A percentile compares a stretch with the other conserved stretches of the same genome.
phyloP scores from a whole-genome alignment of 306 rosid species.

The Rubus parviflorus region DNA sequence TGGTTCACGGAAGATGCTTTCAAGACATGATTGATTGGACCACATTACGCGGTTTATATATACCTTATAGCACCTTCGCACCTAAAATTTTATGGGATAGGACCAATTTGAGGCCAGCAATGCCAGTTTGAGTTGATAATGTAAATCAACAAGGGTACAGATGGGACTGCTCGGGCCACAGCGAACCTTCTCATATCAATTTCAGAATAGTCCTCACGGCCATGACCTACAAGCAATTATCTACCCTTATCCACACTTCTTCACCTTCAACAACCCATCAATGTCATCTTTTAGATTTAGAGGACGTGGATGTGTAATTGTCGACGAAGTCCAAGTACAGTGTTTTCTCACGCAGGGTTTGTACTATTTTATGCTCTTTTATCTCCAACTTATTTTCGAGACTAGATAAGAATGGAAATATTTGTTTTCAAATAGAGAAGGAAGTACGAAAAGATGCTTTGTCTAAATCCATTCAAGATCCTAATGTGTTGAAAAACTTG shows the following conservation, averaged over 20 bases:
- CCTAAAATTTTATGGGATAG: neutral
- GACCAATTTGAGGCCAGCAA: conserved; percentile 10
- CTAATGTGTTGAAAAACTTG: neutral
- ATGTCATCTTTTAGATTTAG: neutral
- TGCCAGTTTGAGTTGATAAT: neutral
- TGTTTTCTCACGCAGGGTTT: neutral
- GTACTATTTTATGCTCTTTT: neutral
- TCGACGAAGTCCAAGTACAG: neutral
- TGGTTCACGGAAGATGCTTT: neutral
- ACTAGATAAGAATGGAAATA: too few relatives aligned
- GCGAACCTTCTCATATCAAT: neutral
- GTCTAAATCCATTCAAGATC: neutral
- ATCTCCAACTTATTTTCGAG: too few relatives aligned
- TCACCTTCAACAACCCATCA: conserved; percentile 9
- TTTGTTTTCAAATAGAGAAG: too few relatives aligned
- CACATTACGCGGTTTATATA: neutral
- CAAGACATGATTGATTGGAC: neutral
- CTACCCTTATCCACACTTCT: conserved; percentile 1
- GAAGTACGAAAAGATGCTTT: too few relatives aligned
- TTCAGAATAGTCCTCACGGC: neutral
- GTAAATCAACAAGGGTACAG: neutral
- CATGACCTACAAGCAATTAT: conserved; percentile 6
- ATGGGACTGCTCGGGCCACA: neutral
- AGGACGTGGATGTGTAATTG: neutral
- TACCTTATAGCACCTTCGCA: neutral